These are phyloP conservation scores for Saturnispora quitensis DNA, from an alignment of 805 yeast genomes.

Conservation along the genomic window DNA sequence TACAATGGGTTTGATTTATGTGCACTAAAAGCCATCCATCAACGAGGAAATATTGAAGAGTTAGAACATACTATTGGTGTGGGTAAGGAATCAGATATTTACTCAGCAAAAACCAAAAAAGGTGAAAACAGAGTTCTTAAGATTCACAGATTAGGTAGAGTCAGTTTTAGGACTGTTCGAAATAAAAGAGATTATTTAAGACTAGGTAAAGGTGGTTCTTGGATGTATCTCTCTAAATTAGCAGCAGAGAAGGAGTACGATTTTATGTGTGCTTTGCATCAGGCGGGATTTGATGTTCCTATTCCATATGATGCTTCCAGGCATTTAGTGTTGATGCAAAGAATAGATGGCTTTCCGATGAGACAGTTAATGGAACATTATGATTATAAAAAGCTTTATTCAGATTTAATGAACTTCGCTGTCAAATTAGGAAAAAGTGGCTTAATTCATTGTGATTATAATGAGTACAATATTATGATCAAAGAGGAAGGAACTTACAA, in stretches of 20 bases:
- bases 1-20: constrained; percentile 88
- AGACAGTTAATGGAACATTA: constrained; percentile 65
- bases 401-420: constrained; percentile 78
- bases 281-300: constrained; percentile 80
- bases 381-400: constrained; percentile 63
- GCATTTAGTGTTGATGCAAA: constrained; percentile 89
- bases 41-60: constrained; percentile 62
- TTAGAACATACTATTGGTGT: constrained; percentile 88
- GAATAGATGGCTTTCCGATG: constrained; percentile 87
- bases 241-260: constrained; percentile 92
- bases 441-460: constrained; percentile 92
- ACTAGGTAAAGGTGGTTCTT: constrained; percentile 63
- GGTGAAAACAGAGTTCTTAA: constrained; percentile 69
- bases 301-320: constrained; percentile 81
- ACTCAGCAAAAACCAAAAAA: constrained; percentile 59
- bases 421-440: constrained; percentile 82
- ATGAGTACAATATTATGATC: constrained; percentile 91
- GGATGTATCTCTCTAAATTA: constrained; percentile 87
- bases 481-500: constrained; percentile 45
- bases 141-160: constrained; percentile 88
- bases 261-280: constrained; percentile 68
- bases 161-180: constrained; percentile 86
- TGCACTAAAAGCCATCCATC: constrained; percentile 78
- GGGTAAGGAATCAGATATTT: constrained; percentile 96
- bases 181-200: constrained; percentile 87